These are phyloP conservation scores for Triticum timopheevii DNA, from an alignment of 176 grass and related monocot species.

Conservation along the genomic window DNA sequence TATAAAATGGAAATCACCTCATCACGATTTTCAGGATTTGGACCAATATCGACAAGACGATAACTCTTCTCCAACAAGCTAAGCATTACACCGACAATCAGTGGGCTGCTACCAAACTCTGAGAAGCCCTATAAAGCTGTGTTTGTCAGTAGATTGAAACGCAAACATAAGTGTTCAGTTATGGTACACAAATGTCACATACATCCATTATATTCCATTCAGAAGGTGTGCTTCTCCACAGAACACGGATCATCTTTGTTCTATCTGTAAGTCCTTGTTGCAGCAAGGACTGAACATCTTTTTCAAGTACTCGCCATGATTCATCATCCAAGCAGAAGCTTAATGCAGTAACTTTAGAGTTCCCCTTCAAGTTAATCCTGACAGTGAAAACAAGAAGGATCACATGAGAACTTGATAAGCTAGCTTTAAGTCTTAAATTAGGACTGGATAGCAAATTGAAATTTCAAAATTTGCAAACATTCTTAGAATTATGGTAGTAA, in stretches of 20 bases:
- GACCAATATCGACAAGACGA: conserved; percentile 80
- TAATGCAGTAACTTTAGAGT: conserved; percentile 48
- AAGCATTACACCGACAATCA: conserved; percentile 68
- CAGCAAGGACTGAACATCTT: conserved; percentile 63
- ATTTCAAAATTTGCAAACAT: not conserved
- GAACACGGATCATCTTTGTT: conserved; percentile 74
- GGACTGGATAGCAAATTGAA: not conserved
- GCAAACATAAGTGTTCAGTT: not conserved
- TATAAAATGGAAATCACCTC: conserved; percentile 53
- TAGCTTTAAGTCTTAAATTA: conserved; percentile 7
- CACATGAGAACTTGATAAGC: conserved; percentile 2
- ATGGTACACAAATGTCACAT: conserved; percentile 30
- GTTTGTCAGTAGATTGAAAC: conserved; percentile 35
- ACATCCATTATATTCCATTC: conserved; percentile 92
- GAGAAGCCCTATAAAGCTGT: conserved; percentile 65
- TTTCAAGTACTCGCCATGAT: conserved; percentile 78
- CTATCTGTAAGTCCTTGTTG: conserved; percentile 85
- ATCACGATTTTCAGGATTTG: conserved; percentile 74
- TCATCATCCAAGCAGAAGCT: conserved; percentile 83
- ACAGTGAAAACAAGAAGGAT: conserved; percentile 36
- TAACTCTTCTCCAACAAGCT: conserved; percentile 73
- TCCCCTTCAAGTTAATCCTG: conserved; percentile 90
- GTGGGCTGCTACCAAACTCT: conserved; percentile 68
- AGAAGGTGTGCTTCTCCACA: conserved; percentile 87
- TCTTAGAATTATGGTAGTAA: conserved; percentile 24